phyloP scores from a whole-genome alignment of 176 grass and related monocot genomes.

The Saccharum spontaneum region DNA sequence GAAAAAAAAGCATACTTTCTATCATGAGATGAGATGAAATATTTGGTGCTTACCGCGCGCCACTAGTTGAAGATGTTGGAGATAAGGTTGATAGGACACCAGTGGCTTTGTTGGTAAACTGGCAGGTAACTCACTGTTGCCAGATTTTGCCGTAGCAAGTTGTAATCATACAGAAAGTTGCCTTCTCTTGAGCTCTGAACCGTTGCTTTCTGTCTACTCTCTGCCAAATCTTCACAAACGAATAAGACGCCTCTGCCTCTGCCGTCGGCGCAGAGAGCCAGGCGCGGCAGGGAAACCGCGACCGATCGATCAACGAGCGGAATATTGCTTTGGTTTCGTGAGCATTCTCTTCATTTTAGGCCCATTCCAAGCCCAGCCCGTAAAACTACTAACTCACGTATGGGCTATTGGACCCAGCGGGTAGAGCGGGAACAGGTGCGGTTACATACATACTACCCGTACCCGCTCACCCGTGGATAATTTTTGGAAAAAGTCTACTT shows the following conservation, averaged over 20 bases:
- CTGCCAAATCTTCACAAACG: not conserved
- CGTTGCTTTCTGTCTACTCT: not conserved
- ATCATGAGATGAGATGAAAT: not conserved
- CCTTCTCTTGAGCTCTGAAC: not conserved
- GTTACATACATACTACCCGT: no score
- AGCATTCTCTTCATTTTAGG: not conserved
- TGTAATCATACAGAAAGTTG: not conserved
- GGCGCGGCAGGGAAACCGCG: not conserved
- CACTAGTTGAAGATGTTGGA: not conserved
- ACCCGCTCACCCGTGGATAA: no score
- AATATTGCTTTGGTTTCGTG: not conserved
- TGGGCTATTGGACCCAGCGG: not conserved
- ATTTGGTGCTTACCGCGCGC: not conserved
- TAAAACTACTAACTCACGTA: not conserved
- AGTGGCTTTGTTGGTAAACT: constrained; percentile 6
- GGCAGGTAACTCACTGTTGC: not conserved
- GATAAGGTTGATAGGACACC: not conserved
- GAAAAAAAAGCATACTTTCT: not conserved
- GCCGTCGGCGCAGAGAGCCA: not conserved
- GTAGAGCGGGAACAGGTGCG: no score
- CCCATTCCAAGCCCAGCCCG: not conserved
- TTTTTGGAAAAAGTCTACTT: no score
- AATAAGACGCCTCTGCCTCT: not conserved
- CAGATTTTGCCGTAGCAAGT: not conserved
- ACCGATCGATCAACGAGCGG: not conserved